Evolutionary conservation across 345 rosid species (phyloP).

Genomic region (Sapria himalayana): DNA sequence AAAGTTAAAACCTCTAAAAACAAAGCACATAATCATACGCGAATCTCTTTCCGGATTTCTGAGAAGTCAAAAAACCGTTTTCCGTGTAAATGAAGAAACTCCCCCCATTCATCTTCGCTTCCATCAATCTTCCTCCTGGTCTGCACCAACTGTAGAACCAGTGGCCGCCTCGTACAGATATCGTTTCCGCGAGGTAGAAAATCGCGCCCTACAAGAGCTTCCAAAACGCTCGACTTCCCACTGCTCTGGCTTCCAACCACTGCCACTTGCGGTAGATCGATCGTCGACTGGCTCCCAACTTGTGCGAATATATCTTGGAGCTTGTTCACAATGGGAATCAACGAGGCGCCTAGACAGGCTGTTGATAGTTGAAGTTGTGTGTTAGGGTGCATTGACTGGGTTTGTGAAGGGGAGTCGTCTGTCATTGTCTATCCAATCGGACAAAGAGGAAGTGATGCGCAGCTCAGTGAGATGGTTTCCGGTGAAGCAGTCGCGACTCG

Average conservation of each 20-base stretch:
- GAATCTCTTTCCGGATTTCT: constrained; percentile 83
- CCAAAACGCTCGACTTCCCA: constrained; percentile 96
- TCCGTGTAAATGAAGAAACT: constrained; percentile 72
- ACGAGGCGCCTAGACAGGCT: constrained; percentile 75
- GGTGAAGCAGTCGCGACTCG: no score
- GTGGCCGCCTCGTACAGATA: constrained; percentile 92
- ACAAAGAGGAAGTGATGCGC: no score
- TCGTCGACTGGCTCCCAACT: constrained; percentile 74
- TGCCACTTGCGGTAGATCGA: constrained; percentile 95
- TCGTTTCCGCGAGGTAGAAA: constrained; percentile 85
- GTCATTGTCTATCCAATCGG: no score
- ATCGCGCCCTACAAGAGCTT: constrained; percentile 91
- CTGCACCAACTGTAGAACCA: constrained; percentile 85
- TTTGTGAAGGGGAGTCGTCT: no score
- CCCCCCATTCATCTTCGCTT: constrained; percentile 77
- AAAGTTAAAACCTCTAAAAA: background rate
- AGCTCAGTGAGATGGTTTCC: no score
- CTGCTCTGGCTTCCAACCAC: constrained; percentile 98
- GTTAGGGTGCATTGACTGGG: no score
- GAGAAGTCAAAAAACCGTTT: constrained; percentile 71
- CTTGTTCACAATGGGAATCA: constrained; percentile 87
- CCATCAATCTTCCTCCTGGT: constrained; percentile 41
- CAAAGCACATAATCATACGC: constrained; percentile 20
- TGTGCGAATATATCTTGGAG: constrained; percentile 91
- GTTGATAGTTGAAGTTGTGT: no score